phyloP scores from a whole-genome alignment of 2,329 filamentous ascomycete species.

The Xenoacremonium recifei region DNA sequence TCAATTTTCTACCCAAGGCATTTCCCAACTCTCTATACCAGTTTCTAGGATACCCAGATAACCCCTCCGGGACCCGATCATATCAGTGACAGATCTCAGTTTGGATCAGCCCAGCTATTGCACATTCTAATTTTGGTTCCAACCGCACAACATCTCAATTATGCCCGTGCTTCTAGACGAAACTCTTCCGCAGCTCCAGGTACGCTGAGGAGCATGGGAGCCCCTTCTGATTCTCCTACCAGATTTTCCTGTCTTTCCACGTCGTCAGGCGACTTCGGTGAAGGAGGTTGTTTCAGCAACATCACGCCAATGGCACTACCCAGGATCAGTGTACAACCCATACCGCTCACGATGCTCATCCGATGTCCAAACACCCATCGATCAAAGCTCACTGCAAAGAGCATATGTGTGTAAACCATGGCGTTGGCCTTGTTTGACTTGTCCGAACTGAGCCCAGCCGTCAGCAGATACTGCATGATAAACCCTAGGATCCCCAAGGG shows the following conservation, averaged over 20 bases:
- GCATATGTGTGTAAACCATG: slow-evolving; percentile 59
- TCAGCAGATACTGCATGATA: slow-evolving; percentile 82
- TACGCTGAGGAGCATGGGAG: slow-evolving; percentile 39
- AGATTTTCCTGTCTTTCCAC: slow-evolving; percentile 32
- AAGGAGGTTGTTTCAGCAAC: slow-evolving; percentile 40
- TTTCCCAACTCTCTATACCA: no score
- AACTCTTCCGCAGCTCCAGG: slow-evolving; percentile 24
- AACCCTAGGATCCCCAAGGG: slow-evolving; percentile 75
- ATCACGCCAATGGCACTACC: slow-evolving; percentile 53
- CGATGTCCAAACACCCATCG: slow-evolving; percentile 50
- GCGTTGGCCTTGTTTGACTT: slow-evolving; percentile 58
- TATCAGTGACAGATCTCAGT: no score
- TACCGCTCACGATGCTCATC: slow-evolving; percentile 49
- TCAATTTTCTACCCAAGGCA: no score
- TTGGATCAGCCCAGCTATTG: no score
- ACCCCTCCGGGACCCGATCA: no score
- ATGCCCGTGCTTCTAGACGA: slow-evolving; percentile 7
- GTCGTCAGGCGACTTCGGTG: slow-evolving; percentile 27
- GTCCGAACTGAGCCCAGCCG: slow-evolving; percentile 71
- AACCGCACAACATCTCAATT: no score
- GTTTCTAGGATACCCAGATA: no score
- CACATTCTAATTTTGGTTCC: no score
- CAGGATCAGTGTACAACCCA: slow-evolving; percentile 52
- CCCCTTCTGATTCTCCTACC: slow-evolving; percentile 33
- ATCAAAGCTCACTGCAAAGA: slow-evolving; percentile 55